Conservation (phyloP, 371 early-diverging fungal species). For the Rhizoclosmatium hyalinum region DNA sequence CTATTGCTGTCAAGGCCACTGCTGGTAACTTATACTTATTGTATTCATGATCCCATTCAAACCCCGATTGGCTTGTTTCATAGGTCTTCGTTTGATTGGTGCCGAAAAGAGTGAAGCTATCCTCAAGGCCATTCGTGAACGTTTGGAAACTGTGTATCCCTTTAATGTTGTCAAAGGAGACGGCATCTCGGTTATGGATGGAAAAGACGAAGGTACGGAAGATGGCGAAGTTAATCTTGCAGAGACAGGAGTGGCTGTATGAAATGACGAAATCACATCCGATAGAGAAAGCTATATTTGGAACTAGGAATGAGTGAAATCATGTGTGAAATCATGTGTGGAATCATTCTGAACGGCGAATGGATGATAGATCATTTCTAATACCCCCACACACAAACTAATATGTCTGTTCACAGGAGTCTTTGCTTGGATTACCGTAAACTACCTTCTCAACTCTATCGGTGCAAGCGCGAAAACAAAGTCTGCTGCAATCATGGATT, state of each 20-base stretch:
- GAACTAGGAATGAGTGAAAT: too few relatives aligned
- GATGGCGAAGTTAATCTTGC: background rate
- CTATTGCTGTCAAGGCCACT: slow-evolving; percentile 94
- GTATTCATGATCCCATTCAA: background rate
- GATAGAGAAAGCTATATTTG: too few relatives aligned
- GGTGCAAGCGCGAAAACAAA: slow-evolving; percentile 38
- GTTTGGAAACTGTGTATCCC: slow-evolving; percentile 77
- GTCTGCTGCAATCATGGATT: slow-evolving; percentile 93
- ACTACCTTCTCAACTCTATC: slow-evolving; percentile 75
- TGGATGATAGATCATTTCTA: slow-evolving; percentile 2
- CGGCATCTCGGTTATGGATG: slow-evolving; percentile 91
- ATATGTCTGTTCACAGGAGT: slow-evolving; percentile 61
- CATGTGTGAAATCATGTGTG: background rate
- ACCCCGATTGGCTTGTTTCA: background rate
- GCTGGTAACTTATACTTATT: slow-evolving; percentile 54
- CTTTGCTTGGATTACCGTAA: slow-evolving; percentile 98
- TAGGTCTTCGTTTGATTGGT: slow-evolving; percentile 76
- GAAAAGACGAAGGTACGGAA: slow-evolving; percentile 80
- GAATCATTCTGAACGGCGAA: background rate
- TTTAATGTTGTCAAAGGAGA: slow-evolving; percentile 74
- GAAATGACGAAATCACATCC: too few relatives aligned
- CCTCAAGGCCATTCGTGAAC: slow-evolving; percentile 71
- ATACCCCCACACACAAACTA: background rate
- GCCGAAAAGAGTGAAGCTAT: slow-evolving; percentile 71
- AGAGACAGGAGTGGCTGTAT: too few relatives aligned